Base-by-base conservation (phyloP, 2,329 filamentous ascomycete species). In the Pyrenochaeta sp. region DNA sequence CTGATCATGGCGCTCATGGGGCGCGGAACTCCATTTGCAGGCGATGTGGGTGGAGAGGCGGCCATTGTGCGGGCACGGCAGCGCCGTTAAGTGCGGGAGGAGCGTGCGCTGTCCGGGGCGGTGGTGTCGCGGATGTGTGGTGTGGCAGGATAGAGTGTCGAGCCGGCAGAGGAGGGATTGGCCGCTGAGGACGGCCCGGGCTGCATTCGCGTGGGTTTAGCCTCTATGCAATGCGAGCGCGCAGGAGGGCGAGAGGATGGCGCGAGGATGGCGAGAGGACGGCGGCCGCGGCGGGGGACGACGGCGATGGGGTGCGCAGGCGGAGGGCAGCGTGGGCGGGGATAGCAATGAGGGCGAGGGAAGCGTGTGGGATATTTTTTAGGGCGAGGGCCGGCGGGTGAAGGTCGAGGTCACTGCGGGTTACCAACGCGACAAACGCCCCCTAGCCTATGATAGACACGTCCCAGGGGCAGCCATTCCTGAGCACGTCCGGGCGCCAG, bases 1-100 rank as follows among this genome's bases (percentile, higher is more conserved):
- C 87, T 85, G 64, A 91, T 83, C 78, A 95, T 86, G 68, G 84
- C 86, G 77, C 89, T 95, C 79, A 90, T 79, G 40, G 91, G 90
- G 72, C 53, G 43, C 32, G 51, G 35, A 3, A 57, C 90, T 83
- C 72, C 84, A 82, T 22, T 60, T 28, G 67, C 60, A 40, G 70
- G 70, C 47, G 70, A 73, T 34, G 55, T 65, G 22, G 70, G 70
- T 37, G 70, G 70, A 41, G 69, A 69, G 40, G 52, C 44, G 9
- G 67, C 65, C 68, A 71, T 71, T 38, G 50, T 51, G 53, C 51
- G 60, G 58, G 59, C 35, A 55, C 53, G 59, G 57, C 59, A 43
- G 48, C 47, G 57, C 57, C 57, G 53, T 51, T 39, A 41, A 39
- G 30, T 35, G 46, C 24, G 22, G 29, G 17, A 44, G 46, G 36